Evolutionary conservation across 1,139 yeast genomes (phyloP), one percentile per base, ranked within the genome.

Genomic region (Wickerhamiella infanticola): DNA sequence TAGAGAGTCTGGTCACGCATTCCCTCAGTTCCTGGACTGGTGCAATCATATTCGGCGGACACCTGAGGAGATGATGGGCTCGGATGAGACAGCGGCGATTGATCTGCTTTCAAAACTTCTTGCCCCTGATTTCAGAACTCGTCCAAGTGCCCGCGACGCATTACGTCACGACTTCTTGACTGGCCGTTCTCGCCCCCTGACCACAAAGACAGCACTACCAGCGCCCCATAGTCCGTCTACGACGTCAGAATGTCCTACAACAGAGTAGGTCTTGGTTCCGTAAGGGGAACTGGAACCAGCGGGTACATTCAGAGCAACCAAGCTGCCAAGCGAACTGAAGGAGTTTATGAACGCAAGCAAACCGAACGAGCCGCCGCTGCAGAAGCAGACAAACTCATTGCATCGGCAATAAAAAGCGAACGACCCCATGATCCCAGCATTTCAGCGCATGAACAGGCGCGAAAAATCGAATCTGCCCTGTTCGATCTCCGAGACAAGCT

Each of bases 281-380:
- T 81, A 0, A 64, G 84, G 47, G 93, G 93, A 0, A 68, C 81
- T 0, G 84, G 84, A 0, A 81, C 90, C 1, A 79, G 81, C 39
- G 93, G 93, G 0, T 70, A 72, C 56, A 69, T 81, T 3, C 81
- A 79, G 57, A 65, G 69, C 47, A 80, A 72, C 51, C 51, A 66
- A 5, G 64, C 74, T 0, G 41, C 58, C 51, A 44, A 61, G 53
- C 47, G 58, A 44, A 50, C 56, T 53, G 33, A 29, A 11, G 40
- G 58, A 25, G 60, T 33, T 9, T 13, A 35, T 5, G 38, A 29
- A n/a, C 37, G 23, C 24, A 24, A 31, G 4, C 35, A 25, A 6
- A 25, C 4, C 24, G n/a, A 11, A 5, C 7, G n/a, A 13, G 33
- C 33, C 33, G 33, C 33, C 9, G 33, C 33, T 7, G 33, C 9